Evolutionary conservation across 176 grass and related monocot species (phyloP), one percentile per base, ranked within the genome.

Genomic region (Rhynchospora tenuis): DNA sequence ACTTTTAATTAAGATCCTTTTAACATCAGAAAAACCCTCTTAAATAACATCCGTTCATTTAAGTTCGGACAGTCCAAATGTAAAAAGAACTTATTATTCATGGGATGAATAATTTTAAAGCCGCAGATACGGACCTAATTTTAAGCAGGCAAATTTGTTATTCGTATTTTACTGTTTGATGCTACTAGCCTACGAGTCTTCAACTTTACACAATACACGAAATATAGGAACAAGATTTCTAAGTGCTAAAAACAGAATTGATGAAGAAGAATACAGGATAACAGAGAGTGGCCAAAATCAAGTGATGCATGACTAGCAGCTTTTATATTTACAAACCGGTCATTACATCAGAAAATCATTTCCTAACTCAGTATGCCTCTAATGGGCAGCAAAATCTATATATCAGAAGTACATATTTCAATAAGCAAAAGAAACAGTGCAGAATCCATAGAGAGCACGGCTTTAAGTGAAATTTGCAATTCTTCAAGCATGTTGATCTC

Each of bases 251-350:
- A 54, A 3, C 0, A 15, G 3, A 17, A 65, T 47, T 66, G 54
- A 80, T 48, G 23, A 65, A n/a, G 5, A 64, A 50, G 43, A 51
- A 31, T 52, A 29, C 24, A 1, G 28, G 12, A 26, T 54, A 77
- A 16, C 44, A 26, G 23, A 77, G 9, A 23, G 43, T 47, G 70
- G 29, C 22, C 73, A 52, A 78, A 78, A 54, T 54, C 12, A 56
- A 50, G 22, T 44, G 33, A 43, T 64, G 64, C 44, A 65, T 65
- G 38, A 46, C 61, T 61, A 82, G 60, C 60, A 67, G 80, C 80
- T 67, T 47, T 80, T 63, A 52, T 82, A 82, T 82, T 51, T 82
- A 82, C 80, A 82, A 65, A 64, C 59, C 23, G 20, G 80, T 22
- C 73, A 63, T 65, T 46, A 81, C 60, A 81, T 46, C 59, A 65